Evolutionary conservation across 352 stramenopile genomes (phyloP).

Genomic region (Globisporangium apiculatum): DNA sequence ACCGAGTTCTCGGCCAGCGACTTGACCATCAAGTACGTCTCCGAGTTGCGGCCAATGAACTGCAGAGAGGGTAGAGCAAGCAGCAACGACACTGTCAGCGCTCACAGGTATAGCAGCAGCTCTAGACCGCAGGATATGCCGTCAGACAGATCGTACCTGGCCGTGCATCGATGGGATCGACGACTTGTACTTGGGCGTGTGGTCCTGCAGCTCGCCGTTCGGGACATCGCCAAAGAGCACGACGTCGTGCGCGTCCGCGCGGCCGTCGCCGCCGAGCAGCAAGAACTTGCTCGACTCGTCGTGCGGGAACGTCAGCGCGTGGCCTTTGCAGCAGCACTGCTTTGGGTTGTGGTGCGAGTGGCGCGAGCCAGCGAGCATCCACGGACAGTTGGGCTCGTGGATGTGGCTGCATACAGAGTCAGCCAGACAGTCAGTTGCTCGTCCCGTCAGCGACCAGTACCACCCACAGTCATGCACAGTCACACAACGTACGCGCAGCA

Average conservation of each 20-base stretch:
- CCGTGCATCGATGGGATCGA: constrained; percentile 80
- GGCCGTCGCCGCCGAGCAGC: constrained; percentile 34
- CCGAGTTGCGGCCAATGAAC: constrained; percentile 75
- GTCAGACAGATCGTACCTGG: constrained; percentile 20
- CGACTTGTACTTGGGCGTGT: constrained; percentile 60
- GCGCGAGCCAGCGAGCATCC: constrained; percentile 50
- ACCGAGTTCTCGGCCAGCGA: constrained; percentile 69
- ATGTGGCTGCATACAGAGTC: constrained; percentile 36
- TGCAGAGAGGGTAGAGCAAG: constrained; percentile 5
- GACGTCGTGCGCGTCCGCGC: constrained; percentile 42
- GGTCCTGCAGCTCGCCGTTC: constrained; percentile 47
- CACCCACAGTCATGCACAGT: too few relatives aligned
- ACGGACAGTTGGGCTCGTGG: constrained; percentile 61
- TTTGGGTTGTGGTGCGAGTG: constrained; percentile 64
- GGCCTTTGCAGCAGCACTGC: constrained; percentile 70
- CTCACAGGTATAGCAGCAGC: background rate
- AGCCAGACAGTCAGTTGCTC: background rate
- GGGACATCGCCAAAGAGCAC: constrained; percentile 65
- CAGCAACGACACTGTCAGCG: background rate
- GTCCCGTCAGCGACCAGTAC: too few relatives aligned
- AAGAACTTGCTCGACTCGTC: constrained; percentile 83
- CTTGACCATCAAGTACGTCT: constrained; percentile 75
- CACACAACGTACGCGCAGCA: constrained; percentile 65
- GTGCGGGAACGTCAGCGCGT: constrained; percentile 58
- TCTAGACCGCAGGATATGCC: too few relatives aligned